Conservation (phyloP, 768 basidiomycete species). For the Mycena haematopus region DNA sequence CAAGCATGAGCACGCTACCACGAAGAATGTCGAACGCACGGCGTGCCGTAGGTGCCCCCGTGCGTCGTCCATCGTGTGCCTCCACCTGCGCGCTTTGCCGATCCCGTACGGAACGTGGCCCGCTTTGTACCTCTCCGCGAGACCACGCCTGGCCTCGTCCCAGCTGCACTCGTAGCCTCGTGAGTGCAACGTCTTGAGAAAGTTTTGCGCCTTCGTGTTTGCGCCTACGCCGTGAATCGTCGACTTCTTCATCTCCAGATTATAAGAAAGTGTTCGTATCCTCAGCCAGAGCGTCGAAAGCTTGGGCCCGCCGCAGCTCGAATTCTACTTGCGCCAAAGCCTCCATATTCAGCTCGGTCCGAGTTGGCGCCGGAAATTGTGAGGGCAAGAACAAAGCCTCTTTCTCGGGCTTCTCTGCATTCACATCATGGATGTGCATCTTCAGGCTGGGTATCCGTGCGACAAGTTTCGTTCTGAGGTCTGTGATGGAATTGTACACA, state of each 20-base stretch:
- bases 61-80: no score
- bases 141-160: no score
- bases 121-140: no score
- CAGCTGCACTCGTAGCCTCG: no score
- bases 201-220: not conserved
- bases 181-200: slow-evolving; percentile 4
- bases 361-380: not conserved
- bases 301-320: not conserved
- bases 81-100: no score
- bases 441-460: not conserved
- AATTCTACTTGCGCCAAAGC: not conserved
- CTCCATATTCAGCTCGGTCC: not conserved
- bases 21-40: no score
- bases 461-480: not conserved
- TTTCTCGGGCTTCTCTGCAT: not conserved
- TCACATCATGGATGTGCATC: not conserved
- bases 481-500: not conserved
- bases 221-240: not conserved
- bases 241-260: not conserved
- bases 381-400: not conserved
- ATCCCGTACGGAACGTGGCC: no score
- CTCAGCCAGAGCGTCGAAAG: not conserved
- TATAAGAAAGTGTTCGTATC: not conserved
- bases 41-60: no score
- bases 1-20: no score